Evolutionary conservation across 805 yeast genomes (phyloP), one percentile per base, ranked within the genome.

Genomic region (Metschnikowia corniflorae): DNA sequence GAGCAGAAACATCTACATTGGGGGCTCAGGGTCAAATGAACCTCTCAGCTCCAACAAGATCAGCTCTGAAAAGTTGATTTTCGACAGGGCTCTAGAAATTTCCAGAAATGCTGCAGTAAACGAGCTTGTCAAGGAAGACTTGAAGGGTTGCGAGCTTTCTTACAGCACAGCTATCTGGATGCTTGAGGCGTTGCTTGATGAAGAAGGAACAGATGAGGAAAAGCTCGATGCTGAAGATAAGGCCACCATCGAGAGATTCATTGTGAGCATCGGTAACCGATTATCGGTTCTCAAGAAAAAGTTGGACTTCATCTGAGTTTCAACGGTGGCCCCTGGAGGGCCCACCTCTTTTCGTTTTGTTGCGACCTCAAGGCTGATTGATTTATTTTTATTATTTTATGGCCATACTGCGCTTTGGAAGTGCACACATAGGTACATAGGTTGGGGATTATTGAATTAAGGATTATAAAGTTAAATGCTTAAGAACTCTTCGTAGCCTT

Each of bases 161-260:
- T 91, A 91, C 57, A 86, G 94, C 4, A 86, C 96, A 0, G 81
- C 96, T 0, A 77, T 91, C 35, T 91, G 97, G 97, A 87, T 91
- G 96, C 67, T 91, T 53, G 94, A 87, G 55, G 87, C 96, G 1
- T 65, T 91, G 18, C 60, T 88, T 36, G 91, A 83, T 41, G 69
- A 62, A 13, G 43, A 44, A 13, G 32, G 37, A 15, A 37, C 56
- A 17, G 53, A 55, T 8, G 68, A 60, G 12, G 68, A 62, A 16
- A 71, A 58, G 42, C 65, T 89, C 40, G 94, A 86, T 52, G 73
- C 68, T 4, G 86, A 81, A 33, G 97, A 91, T 58, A 66, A 66
- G 34, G 75, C 70, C 29, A 82, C 85, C 60, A 86, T 91, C 33
- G 86, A 82, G 55, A 79, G 79, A 58, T 86, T 89, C 54, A 82